phyloP scores from a whole-genome alignment of 495 filamentous ascomycete genomes.

The Patellaria atrata region DNA sequence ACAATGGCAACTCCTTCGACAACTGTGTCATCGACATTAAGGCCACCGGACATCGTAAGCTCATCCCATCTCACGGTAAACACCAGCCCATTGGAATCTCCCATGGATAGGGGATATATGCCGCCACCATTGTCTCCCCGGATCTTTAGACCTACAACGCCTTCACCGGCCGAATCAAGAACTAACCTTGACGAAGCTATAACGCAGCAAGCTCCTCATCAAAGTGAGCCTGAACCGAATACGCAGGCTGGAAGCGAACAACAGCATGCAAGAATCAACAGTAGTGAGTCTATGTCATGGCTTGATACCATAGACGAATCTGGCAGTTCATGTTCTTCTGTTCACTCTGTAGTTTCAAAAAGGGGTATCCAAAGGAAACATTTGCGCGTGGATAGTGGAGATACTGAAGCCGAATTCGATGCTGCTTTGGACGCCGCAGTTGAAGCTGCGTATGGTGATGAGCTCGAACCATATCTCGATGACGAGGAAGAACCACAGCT shows the following conservation, averaged over 20 bases:
- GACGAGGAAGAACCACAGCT: constrained; percentile 15
- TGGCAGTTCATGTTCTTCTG: constrained; percentile 50
- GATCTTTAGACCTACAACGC: constrained; percentile 29
- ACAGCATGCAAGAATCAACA: constrained; percentile 40
- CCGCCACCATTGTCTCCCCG: constrained; percentile 54
- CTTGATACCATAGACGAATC: constrained; percentile 95
- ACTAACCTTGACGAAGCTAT: constrained; percentile 1
- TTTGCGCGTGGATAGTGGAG: constrained; percentile 51
- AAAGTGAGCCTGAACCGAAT: constrained; percentile 12
- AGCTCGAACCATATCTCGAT: constrained; percentile 59
- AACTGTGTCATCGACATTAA: too few species aligned
- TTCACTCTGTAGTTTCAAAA: constrained; percentile 64
- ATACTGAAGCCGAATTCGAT: constrained; percentile 86
- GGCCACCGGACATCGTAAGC: too few species aligned
- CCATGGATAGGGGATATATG: constrained; percentile 33
- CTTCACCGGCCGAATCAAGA: constrained; percentile 15
- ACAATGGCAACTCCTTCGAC: constrained; percentile 15
- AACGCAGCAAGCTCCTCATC: constrained; percentile 25
- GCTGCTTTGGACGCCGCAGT: constrained; percentile 91
- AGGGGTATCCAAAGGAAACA: constrained; percentile 50
- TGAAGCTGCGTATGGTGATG: constrained; percentile 91
- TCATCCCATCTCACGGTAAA: too few species aligned
- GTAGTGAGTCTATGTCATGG: constrained; percentile 79
- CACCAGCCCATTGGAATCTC: constrained; percentile 16
- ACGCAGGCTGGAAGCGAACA: too few species aligned